phyloP scores from a whole-genome alignment of 2,329 filamentous ascomycete genomes.

The Leptographium galeiforme region DNA sequence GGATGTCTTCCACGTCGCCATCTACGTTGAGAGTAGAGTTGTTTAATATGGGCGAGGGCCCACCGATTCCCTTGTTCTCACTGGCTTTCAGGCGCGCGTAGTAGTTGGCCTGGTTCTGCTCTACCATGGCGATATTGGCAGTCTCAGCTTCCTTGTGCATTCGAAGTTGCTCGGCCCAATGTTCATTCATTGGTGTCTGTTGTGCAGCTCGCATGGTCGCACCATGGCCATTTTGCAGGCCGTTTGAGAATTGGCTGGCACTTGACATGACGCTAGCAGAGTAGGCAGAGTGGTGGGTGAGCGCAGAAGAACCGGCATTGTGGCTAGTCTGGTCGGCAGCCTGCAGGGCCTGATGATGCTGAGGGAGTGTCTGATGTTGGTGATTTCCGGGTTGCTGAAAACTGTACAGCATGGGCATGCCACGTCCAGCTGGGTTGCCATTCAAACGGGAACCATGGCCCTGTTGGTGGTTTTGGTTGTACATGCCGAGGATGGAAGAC shows the following conservation, averaged over 20 bases:
- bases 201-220: constrained; percentile 16
- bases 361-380: constrained; percentile 50
- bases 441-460: constrained; percentile 67
- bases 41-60: constrained; percentile 36
- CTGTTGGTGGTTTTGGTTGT: constrained; percentile 58
- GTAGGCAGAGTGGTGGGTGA: constrained; percentile 47
- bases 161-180: constrained; percentile 82
- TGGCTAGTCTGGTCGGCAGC: constrained; percentile 40
- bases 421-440: constrained; percentile 48
- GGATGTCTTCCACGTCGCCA: constrained; percentile 41
- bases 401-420: constrained; percentile 54
- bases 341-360: constrained; percentile 48
- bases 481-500: constrained; percentile 44
- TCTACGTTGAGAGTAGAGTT: constrained; percentile 34
- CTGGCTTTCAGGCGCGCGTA: constrained; percentile 60
- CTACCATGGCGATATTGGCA: constrained; percentile 57
- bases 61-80: constrained; percentile 55
- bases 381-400: constrained; percentile 49
- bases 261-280: constrained; percentile 51
- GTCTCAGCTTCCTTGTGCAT: constrained; percentile 65
- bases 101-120: constrained; percentile 51
- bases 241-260: constrained; percentile 44
- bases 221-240: constrained; percentile 40
- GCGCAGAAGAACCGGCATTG: constrained; percentile 39
- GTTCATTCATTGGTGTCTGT: constrained; percentile 41